Percentiles rank a stretch among this genome's conserved stretches.
Evolutionary conservation across 306 rosid genomes (phyloP).

Genomic region (Citrullus mucosospermus): DNA sequence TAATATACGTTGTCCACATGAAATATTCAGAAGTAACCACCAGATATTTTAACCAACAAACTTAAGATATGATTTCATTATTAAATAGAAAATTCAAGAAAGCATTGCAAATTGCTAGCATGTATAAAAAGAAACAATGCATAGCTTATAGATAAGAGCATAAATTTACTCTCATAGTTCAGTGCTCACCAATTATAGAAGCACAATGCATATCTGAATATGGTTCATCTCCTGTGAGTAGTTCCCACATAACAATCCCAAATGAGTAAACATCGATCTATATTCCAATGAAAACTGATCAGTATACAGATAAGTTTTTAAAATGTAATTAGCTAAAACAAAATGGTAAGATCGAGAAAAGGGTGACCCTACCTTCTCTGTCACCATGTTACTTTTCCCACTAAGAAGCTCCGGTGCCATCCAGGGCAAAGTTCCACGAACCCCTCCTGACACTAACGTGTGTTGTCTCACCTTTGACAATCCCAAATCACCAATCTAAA

Average conservation of each 20-base stretch:
- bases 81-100: neutral
- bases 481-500: constrained; percentile 97
- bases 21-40: neutral
- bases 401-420: constrained; percentile 99
- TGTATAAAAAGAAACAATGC: neutral
- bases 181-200: constrained; percentile 82
- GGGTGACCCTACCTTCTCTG: constrained; percentile 55
- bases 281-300: constrained; percentile 7
- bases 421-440: constrained; percentile 99
- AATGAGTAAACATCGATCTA: constrained; percentile 97
- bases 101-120: neutral
- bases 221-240: constrained; percentile 95
- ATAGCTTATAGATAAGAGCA: neutral
- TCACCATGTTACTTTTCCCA: constrained; percentile 93
- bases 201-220: constrained; percentile 96
- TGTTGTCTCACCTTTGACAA: constrained; percentile 94
- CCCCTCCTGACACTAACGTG: constrained; percentile 96
- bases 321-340: neutral
- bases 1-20: neutral
- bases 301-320: neutral
- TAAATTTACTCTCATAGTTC: neutral
- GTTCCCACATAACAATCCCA: constrained; percentile 98
- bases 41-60: neutral
- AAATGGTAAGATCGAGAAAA: neutral
- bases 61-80: neutral